Evolutionary conservation across 1,139 yeast species (phyloP), one percentile per base, ranked within the genome.

Genomic region (Magnusiomyces fungicola): DNA sequence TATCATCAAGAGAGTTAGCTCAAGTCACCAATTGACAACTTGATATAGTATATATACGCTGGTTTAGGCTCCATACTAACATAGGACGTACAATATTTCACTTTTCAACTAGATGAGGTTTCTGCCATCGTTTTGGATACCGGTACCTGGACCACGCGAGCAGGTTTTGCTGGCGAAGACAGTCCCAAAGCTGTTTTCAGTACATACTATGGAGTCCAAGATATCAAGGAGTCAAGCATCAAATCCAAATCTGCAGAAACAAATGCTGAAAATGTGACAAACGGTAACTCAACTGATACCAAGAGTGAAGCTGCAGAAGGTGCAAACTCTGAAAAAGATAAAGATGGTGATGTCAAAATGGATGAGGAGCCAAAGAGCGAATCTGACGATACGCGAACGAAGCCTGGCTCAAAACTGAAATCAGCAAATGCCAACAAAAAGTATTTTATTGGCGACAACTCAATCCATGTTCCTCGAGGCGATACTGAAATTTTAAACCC

Each of bases 131-230:
- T 92, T 25, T 73, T 92, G 33, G 98, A 92, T 64, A 90, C 96
- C 0, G 97, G 98, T 24, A 82, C 96, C 10, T 79, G 74, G 56
- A 72, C 79, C 54, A 88, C 97, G 3, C 79, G 94, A 51, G 79
- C 85, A 23, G 98, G 98, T 1, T 90, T 80, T 65, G 95, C 97
- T 3, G 98, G 98, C 9, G 95, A 89, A 55, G 98, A 92, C 65
- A 77, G 81, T 53, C 98, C 98, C 6, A 80, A 84, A 56, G 71
- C 83, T 1, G 80, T 84, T 36, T 68, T 84, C 5, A 87, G 96
- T 1, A 83, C 96, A 0, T 51, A 48, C 44, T 69, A 64, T 52
- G 71, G 64, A 5, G 38, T 46, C 19, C 45, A 45, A 44, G 57
- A 23, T 36, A 6, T 38, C n/a, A 23, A 37, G 14, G 25, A 37